Evolutionary conservation across 805 yeast genomes (phyloP).

Genomic region (Wickerhamiella azyma): DNA sequence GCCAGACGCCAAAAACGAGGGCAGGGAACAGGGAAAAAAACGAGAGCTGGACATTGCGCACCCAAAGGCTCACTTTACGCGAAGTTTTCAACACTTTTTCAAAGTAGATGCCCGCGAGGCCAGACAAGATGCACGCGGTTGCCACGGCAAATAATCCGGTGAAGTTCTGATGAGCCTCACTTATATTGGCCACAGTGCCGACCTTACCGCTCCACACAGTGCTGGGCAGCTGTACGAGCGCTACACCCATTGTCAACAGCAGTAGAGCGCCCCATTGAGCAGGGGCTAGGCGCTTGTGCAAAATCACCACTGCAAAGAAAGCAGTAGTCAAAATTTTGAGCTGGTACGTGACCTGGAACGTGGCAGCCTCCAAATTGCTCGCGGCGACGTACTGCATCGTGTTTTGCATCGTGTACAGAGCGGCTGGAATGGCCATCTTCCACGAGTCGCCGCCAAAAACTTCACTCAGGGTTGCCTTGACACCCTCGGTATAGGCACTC

Average conservation of each 20-base stretch:
- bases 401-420: constrained; percentile 30
- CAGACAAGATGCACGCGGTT: constrained; percentile 28
- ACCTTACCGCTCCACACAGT: constrained; percentile 12
- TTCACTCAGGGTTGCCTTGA: constrained; percentile 18
- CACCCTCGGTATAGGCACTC: constrained; percentile 19
- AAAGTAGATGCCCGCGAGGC: constrained; percentile 33
- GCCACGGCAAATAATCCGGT: constrained; percentile 27
- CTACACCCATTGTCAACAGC: constrained; percentile 28
- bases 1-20: constrained; percentile 25
- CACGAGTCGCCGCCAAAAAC: constrained; percentile 28
- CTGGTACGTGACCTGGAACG: constrained; percentile 33
- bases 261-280: constrained; percentile 28
- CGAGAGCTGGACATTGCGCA: constrained; percentile 30
- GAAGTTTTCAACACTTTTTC: constrained; percentile 30
- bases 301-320: constrained; percentile 28
- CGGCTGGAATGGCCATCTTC: constrained; percentile 31
- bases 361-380: constrained; percentile 30
- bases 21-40: constrained; percentile 31
- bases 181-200: neutral
- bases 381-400: constrained; percentile 31
- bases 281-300: constrained; percentile 24
- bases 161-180: neutral
- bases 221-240: constrained; percentile 29
- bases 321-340: constrained; percentile 32
- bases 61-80: constrained; percentile 27